A percentile compares a stretch with the other conserved stretches of the same genome.
Evolutionary conservation across 768 basidiomycete genomes (phyloP).

Genomic region (Boletus sp.): DNA sequence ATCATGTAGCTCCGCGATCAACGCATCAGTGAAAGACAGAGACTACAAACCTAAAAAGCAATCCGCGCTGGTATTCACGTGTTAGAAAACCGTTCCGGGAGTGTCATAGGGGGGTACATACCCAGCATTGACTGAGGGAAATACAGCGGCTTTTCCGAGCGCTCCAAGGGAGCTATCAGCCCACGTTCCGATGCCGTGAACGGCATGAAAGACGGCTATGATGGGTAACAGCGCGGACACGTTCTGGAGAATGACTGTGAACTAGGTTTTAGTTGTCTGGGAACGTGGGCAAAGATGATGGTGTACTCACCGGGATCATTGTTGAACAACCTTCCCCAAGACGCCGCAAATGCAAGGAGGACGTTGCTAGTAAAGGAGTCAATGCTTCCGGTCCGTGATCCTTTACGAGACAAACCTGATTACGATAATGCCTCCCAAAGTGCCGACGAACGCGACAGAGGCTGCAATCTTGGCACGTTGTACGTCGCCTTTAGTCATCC

Average conservation of each 20-base stretch:
- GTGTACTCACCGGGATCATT: slow-evolving; percentile 41
- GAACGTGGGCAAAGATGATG: not conserved
- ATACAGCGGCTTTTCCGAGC: slow-evolving; percentile 21
- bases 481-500: slow-evolving; percentile 19
- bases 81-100: not conserved
- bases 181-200: slow-evolving; percentile 23
- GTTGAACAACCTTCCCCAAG: slow-evolving; percentile 63
- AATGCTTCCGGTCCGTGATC: not conserved
- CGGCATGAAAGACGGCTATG: slow-evolving; percentile 26
- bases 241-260: slow-evolving; percentile 37
- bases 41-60: slow-evolving; percentile 31
- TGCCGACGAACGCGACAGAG: slow-evolving; percentile 14
- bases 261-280: not conserved
- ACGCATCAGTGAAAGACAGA: not conserved
- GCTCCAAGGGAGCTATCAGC: slow-evolving; percentile 16
- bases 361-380: slow-evolving; percentile 30
- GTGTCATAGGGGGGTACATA: not conserved
- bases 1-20: not conserved
- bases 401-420: slow-evolving; percentile 4
- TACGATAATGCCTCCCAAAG: slow-evolving; percentile 12
- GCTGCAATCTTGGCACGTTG: slow-evolving; percentile 20
- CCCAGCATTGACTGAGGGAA: slow-evolving; percentile 25
- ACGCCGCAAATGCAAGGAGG: slow-evolving; percentile 43
- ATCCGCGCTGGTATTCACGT: slow-evolving; percentile 13
- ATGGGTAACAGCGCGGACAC: slow-evolving; percentile 57